These are phyloP conservation scores for Salvia hispanica DNA, from an alignment of 257 asterid species.

Conservation along the genomic window DNA sequence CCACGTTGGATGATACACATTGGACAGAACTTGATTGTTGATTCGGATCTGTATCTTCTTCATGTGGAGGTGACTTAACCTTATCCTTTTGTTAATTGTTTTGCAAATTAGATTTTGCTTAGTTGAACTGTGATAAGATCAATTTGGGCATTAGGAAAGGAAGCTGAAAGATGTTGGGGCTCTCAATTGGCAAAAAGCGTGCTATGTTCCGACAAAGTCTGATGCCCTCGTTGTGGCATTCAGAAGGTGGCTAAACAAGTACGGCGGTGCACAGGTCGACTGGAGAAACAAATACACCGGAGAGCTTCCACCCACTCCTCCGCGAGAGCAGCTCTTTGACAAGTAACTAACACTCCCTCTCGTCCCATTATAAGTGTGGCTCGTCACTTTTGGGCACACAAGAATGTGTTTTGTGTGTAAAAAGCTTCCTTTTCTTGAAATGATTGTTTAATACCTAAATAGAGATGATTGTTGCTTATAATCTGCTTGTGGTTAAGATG, in stretches of 20 bases:
- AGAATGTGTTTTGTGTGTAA: too few relatives aligned
- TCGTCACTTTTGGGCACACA: too few relatives aligned
- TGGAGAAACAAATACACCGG: conserved; percentile 62
- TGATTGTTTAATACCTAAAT: too few relatives aligned
- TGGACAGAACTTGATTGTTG: conserved; percentile 72
- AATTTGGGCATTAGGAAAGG: conserved; percentile 50
- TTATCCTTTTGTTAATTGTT: not conserved
- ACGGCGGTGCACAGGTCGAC: conserved; percentile 62
- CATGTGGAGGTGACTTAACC: conserved; percentile 63
- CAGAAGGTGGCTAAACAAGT: conserved; percentile 79
- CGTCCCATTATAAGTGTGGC: too few relatives aligned
- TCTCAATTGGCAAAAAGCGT: conserved; percentile 68
- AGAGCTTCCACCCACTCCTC: conserved; percentile 70
- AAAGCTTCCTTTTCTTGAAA: too few relatives aligned
- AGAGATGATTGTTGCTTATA: too few relatives aligned
- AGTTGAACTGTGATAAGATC: not conserved
- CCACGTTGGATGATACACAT: conserved; percentile 82
- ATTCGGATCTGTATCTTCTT: conserved; percentile 86
- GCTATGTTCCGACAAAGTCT: conserved; percentile 76
- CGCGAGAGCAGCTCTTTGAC: conserved; percentile 71
- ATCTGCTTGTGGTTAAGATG: too few relatives aligned
- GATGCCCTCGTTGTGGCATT: conserved; percentile 62
- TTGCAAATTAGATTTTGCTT: too few relatives aligned
- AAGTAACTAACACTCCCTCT: conserved; percentile 40
- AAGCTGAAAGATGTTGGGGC: conserved; percentile 58